Percentiles rank a stretch among this genome's conserved stretches.
phyloP scores from a whole-genome alignment of 257 asterid genomes.

The Rauvolfia tetraphylla region DNA sequence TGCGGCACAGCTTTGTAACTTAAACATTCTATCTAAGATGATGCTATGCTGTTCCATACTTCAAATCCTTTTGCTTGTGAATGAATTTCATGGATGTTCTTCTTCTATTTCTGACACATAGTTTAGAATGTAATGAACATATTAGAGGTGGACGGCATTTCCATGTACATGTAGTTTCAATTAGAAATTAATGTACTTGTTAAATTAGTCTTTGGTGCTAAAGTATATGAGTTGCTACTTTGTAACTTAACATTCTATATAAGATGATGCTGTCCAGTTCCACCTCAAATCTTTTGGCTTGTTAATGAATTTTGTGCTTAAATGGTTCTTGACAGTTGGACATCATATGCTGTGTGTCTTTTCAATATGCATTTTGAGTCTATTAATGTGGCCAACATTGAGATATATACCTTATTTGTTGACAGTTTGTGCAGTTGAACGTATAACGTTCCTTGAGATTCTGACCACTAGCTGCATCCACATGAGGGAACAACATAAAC shows the following conservation, averaged over 20 bases:
- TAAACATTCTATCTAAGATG: background rate
- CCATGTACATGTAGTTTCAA: background rate
- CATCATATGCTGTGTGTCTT: background rate
- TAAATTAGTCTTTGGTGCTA: background rate
- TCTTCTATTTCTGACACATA: background rate
- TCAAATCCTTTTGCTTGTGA: background rate
- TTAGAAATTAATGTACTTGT: background rate
- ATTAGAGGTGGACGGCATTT: background rate
- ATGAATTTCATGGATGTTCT: background rate
- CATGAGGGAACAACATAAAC: background rate
- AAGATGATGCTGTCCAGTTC: background rate
- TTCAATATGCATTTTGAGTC: background rate
- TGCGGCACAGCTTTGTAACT: background rate
- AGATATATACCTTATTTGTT: background rate
- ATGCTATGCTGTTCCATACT: background rate
- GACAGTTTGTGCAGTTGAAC: background rate
- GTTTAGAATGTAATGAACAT: background rate
- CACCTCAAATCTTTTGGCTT: background rate
- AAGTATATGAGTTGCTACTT: background rate
- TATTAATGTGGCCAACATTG: background rate
- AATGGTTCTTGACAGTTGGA: background rate
- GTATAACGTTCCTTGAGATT: background rate
- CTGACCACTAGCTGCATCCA: background rate
- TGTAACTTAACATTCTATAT: background rate
- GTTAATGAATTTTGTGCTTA: background rate